Evolutionary conservation across 331 rosid species (phyloP).

Genomic region (Malus hybrid): DNA sequence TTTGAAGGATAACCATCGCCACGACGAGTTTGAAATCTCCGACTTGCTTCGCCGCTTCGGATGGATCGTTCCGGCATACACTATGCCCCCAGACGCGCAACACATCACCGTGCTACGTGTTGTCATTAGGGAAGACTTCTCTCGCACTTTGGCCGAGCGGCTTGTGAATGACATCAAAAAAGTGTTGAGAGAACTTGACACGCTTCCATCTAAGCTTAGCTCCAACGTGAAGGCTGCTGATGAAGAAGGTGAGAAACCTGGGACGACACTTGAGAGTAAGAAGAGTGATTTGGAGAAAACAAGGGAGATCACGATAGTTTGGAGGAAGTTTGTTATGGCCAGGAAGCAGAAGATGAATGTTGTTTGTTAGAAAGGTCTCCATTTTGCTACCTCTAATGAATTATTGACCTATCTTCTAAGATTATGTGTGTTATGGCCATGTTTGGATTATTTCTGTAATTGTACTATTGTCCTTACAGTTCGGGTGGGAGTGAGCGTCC

Average conservation of each 20-base stretch:
- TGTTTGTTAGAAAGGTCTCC: constrained; percentile 35
- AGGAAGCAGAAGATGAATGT: constrained; percentile 63
- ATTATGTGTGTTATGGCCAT: background rate
- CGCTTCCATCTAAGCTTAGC: constrained; percentile 37
- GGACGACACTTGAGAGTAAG: background rate
- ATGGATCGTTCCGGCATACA: constrained; percentile 90
- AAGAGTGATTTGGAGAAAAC: constrained; percentile 44
- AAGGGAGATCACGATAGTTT: constrained; percentile 58
- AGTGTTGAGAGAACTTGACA: constrained; percentile 62
- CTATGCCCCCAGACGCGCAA: constrained; percentile 80
- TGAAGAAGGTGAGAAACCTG: background rate
- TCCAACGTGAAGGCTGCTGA: background rate
- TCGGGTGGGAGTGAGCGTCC: background rate
- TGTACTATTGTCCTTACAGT: background rate
- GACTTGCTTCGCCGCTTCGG: constrained; percentile 66
- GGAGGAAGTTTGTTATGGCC: constrained; percentile 72
- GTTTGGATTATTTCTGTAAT: background rate
- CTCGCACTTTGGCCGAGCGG: constrained; percentile 76
- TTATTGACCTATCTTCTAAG: background rate
- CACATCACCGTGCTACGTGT: constrained; percentile 70
- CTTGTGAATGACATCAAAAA: constrained; percentile 51
- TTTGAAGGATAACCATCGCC: constrained; percentile 47
- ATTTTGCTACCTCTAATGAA: background rate
- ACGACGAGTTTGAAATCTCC: constrained; percentile 62
- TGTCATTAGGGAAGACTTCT: constrained; percentile 75